Evolutionary conservation across 208 protist species (phyloP).

Genomic region (Zelonia costaricensis): DNA sequence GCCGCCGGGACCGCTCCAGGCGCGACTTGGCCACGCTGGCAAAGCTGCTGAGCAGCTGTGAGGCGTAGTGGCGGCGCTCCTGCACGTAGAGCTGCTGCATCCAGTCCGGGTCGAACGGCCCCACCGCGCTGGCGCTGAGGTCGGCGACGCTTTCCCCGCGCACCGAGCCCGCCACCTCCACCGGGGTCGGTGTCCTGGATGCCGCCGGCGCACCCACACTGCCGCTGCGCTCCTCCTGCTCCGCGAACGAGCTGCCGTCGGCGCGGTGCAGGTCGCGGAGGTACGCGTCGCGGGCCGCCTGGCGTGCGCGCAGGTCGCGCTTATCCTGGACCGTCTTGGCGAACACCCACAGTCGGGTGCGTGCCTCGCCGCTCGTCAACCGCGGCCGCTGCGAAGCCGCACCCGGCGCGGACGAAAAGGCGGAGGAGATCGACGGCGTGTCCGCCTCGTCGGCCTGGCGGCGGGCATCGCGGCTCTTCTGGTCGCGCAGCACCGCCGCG

Average conservation of each 20-base stretch:
- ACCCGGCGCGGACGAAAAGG: background rate
- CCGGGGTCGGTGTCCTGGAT: too few species aligned
- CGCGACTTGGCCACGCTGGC: background rate
- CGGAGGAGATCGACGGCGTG: background rate
- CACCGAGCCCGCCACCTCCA: too few species aligned
- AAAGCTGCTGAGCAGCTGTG: background rate
- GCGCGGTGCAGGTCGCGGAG: background rate
- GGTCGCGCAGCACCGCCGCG: background rate
- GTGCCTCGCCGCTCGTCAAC: constrained; percentile 9
- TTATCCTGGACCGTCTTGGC: background rate
- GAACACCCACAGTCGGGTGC: constrained; percentile 12
- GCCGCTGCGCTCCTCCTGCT: background rate
- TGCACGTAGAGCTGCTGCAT: background rate
- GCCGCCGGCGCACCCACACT: too few species aligned
- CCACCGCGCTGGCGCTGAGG: background rate
- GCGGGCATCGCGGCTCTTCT: background rate
- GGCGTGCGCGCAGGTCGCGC: constrained; percentile 4
- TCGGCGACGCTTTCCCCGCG: background rate
- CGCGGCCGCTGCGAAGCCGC: background rate
- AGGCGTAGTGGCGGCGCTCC: constrained; percentile 2
- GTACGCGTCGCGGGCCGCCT: constrained; percentile 13
- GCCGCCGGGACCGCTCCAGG: background rate
- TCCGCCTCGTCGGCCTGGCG: background rate
- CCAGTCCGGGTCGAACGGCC: background rate
- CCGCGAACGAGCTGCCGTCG: background rate